Conservation (phyloP, 306 rosid genomes). For the Hippophae gyantsensis region DNA sequence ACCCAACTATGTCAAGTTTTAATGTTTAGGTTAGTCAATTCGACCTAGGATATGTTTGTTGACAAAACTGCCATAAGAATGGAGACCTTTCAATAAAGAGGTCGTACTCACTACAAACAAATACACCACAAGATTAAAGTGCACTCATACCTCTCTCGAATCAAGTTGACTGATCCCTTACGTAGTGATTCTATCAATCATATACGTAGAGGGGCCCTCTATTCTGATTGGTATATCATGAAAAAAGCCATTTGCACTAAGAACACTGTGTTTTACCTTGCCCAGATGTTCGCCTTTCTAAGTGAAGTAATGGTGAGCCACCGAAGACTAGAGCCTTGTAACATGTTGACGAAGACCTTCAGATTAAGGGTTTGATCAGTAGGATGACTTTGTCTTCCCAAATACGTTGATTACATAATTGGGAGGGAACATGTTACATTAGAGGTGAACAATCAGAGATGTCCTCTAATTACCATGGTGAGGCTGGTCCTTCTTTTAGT, state of each 20-base stretch:
- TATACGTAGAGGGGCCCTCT: too few species aligned
- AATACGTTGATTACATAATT: too few species aligned
- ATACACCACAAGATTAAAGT: neutral
- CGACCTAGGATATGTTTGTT: neutral
- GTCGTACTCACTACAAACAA: neutral
- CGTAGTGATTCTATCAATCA: too few species aligned
- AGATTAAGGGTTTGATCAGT: neutral
- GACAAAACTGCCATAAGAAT: neutral
- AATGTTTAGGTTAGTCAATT: neutral
- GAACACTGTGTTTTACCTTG: constrained; percentile 6
- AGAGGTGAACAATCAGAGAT: neutral
- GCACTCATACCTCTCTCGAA: neutral
- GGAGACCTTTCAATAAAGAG: neutral
- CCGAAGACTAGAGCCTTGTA: constrained; percentile 3
- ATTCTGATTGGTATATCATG: too few species aligned
- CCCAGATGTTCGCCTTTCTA: constrained; percentile 9
- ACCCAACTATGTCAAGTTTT: neutral
- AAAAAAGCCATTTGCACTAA: neutral
- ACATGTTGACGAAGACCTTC: constrained; percentile 5
- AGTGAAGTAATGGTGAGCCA: constrained; percentile 2
- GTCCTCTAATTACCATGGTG: neutral
- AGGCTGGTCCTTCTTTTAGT: too few species aligned
- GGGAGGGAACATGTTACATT: neutral
- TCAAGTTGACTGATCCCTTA: neutral
- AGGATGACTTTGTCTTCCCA: too few species aligned